Conservation (phyloP, 208 protist species). For the Wallacemonas sp. region DNA sequence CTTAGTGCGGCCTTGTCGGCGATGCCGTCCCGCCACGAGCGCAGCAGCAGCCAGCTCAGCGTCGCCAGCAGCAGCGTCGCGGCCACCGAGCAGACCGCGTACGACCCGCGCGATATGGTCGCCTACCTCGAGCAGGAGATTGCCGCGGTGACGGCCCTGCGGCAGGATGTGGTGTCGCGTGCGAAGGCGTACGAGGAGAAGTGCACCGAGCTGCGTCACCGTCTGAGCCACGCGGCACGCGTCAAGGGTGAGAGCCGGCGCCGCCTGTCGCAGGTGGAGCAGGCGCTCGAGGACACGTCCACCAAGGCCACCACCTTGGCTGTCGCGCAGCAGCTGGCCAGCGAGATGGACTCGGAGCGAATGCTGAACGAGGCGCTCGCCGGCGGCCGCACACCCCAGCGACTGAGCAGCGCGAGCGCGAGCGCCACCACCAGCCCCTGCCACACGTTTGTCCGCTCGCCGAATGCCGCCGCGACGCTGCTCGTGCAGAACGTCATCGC, state of each 20-base stretch:
- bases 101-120: slow-evolving; percentile 66
- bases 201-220: slow-evolving; percentile 49
- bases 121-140: slow-evolving; percentile 70
- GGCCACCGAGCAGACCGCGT: slow-evolving; percentile 19
- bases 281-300: slow-evolving; percentile 48
- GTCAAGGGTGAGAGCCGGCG: slow-evolving; percentile 26
- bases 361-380: slow-evolving; percentile 27
- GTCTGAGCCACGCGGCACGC: slow-evolving; percentile 39
- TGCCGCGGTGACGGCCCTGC: slow-evolving; percentile 50
- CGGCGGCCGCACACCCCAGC: slow-evolving; percentile 1
- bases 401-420: slow-evolving; percentile 6
- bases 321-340: slow-evolving; percentile 22
- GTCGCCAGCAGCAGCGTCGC: slow-evolving; percentile 25
- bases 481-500: neutral
- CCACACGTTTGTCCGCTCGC: slow-evolving; percentile 5
- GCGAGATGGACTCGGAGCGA: slow-evolving; percentile 36
- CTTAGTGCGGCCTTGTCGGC: neutral
- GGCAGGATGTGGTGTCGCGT: slow-evolving; percentile 46
- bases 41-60: slow-evolving; percentile 42
- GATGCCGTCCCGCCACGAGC: slow-evolving; percentile 21
- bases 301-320: slow-evolving; percentile 36
- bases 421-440: slow-evolving; percentile 4
- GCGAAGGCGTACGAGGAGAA: slow-evolving; percentile 54
- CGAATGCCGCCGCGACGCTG: neutral
- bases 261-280: slow-evolving; percentile 38